These are phyloP conservation scores for Brettanomyces sp. DNA, from an alignment of 805 yeast species.

Conservation along the genomic window DNA sequence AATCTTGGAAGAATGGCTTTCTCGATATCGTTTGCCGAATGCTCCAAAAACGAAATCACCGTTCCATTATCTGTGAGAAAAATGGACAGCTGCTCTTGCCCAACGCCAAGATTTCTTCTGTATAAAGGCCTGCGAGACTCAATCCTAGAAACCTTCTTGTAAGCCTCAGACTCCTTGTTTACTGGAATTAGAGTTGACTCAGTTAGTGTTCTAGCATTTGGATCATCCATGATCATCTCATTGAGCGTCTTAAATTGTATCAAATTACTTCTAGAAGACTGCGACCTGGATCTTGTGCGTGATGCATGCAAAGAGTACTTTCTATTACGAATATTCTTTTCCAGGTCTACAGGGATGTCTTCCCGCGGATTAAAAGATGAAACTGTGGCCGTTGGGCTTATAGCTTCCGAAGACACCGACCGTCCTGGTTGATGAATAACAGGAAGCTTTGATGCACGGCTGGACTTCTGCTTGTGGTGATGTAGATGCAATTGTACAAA, in stretches of 20 bases:
- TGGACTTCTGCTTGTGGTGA: not conserved
- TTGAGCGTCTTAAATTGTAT: slow-evolving; percentile 8
- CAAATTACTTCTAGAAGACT: not conserved
- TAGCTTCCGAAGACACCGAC: not conserved
- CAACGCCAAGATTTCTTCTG: slow-evolving; percentile 33
- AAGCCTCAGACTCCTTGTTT: slow-evolving; percentile 1
- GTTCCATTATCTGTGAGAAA: slow-evolving; percentile 36
- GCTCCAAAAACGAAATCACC: slow-evolving; percentile 48
- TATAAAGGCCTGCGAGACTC: slow-evolving; percentile 37
- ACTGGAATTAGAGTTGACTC: slow-evolving; percentile 20
- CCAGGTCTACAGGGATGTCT: not conserved
- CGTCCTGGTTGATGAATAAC: not conserved
- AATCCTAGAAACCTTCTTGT: slow-evolving; percentile 20
- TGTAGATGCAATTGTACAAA: not conserved
- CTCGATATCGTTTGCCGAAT: slow-evolving; percentile 44
- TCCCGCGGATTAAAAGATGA: not conserved
- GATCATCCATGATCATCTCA: slow-evolving; percentile 14
- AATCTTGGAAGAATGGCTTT: slow-evolving; percentile 42
- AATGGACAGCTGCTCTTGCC: slow-evolving; percentile 47
- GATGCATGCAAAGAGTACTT: not conserved
- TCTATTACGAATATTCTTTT: not conserved
- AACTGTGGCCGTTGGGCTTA: not conserved
- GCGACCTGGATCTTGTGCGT: not conserved
- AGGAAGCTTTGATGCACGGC: not conserved
- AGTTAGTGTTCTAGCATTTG: slow-evolving; percentile 25